Conservation (phyloP, 2,329 filamentous ascomycete genomes). For the Colletotrichum trifolii region DNA sequence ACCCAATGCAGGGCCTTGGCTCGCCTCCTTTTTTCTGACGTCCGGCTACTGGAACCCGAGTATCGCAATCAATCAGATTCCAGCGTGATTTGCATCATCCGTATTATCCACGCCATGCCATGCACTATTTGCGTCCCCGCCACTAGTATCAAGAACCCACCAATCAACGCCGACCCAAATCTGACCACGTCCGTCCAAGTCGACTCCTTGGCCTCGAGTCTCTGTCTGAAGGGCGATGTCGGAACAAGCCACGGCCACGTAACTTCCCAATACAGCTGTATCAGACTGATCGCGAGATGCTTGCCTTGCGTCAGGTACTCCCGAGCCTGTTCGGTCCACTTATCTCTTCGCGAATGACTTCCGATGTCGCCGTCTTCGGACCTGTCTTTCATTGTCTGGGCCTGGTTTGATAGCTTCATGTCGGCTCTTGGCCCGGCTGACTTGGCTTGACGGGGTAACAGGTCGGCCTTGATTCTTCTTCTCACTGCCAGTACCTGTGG, state of each 20-base stretch:
- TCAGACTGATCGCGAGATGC: slow-evolving; percentile 18
- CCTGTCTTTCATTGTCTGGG: neutral
- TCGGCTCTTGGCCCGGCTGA: neutral
- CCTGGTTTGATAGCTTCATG: too few species aligned
- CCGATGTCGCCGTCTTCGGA: slow-evolving; percentile 35
- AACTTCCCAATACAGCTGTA: slow-evolving; percentile 16
- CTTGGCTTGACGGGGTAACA: neutral
- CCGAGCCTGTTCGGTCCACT: slow-evolving; percentile 6
- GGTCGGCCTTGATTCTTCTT: too few species aligned
- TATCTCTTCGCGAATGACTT: slow-evolving; percentile 30
- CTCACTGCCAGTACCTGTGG: too few species aligned
- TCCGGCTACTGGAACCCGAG: slow-evolving; percentile 25
- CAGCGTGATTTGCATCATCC: slow-evolving; percentile 15
- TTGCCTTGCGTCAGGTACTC: slow-evolving; percentile 22
- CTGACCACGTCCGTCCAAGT: slow-evolving; percentile 23
- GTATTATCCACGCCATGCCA: slow-evolving; percentile 22
- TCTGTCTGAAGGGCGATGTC: slow-evolving; percentile 28
- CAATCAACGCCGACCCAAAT: slow-evolving; percentile 17
- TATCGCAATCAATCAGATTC: slow-evolving; percentile 27
- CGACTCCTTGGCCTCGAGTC: slow-evolving; percentile 25
- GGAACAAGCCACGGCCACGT: slow-evolving; percentile 32
- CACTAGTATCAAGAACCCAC: slow-evolving; percentile 22
- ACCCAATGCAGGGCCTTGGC: slow-evolving; percentile 26
- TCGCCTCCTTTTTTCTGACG: slow-evolving; percentile 24
- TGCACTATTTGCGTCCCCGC: slow-evolving; percentile 17